A percentile compares a stretch with the other conserved stretches of the same genome.
These are phyloP conservation scores for Selenicereus undatus DNA, from an alignment of 148 eudicot species.

Conservation along the genomic window DNA sequence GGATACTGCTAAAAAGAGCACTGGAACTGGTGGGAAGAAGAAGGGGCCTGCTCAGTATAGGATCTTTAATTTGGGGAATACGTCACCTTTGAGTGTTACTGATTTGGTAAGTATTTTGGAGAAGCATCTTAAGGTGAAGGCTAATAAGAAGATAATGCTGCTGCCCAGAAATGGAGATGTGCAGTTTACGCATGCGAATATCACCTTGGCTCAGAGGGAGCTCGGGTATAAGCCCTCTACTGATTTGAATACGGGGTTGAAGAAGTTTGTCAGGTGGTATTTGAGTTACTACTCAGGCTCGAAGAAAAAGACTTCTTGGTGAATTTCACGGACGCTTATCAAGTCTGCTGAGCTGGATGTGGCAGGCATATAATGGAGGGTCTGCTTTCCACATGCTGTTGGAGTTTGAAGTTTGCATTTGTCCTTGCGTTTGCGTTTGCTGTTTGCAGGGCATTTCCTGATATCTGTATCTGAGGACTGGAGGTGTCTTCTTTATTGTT, in stretches of 20 bases:
- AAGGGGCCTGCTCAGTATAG: slow-evolving; percentile 58
- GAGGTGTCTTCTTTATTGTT: slow-evolving; percentile 28
- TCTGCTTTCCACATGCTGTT: slow-evolving; percentile 13
- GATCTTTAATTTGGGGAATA: slow-evolving; percentile 69
- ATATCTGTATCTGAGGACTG: slow-evolving; percentile 16
- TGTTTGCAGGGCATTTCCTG: slow-evolving; percentile 22
- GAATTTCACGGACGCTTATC: background rate
- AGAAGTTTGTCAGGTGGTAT: slow-evolving; percentile 76
- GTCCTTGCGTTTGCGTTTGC: background rate
- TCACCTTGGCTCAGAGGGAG: slow-evolving; percentile 56
- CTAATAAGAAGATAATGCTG: slow-evolving; percentile 41
- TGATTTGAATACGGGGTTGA: slow-evolving; percentile 67
- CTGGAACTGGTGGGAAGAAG: slow-evolving; percentile 68
- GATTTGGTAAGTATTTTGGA: slow-evolving; percentile 61
- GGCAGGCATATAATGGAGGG: background rate
- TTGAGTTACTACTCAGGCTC: slow-evolving; percentile 41
- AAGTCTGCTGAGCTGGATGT: background rate
- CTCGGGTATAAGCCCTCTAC: slow-evolving; percentile 59
- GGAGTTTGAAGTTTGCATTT: background rate
- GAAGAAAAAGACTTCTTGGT: slow-evolving; percentile 45
- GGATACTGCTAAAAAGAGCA: slow-evolving; percentile 73
- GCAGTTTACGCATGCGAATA: slow-evolving; percentile 62
- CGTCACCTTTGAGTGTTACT: slow-evolving; percentile 54
- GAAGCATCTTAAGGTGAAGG: slow-evolving; percentile 60
- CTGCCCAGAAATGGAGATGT: slow-evolving; percentile 81